A percentile compares a stretch with the other conserved stretches of the same genome.
phyloP scores from a whole-genome alignment of 345 rosid species.

The Mallotus nudiflorus region DNA sequence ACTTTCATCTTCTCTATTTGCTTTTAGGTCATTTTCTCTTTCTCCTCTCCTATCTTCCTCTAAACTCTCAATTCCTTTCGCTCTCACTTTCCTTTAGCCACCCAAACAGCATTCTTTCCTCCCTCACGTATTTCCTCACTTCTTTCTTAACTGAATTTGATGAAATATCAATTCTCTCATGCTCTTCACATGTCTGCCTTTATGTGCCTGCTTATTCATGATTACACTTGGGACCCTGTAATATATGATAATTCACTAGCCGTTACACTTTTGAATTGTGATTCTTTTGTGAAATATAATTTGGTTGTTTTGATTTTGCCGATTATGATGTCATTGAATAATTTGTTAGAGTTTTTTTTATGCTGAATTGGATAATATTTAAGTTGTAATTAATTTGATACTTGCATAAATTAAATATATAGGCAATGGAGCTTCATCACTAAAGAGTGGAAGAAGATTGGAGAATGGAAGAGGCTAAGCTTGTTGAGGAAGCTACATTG shows the following conservation, averaged over 20 bases:
- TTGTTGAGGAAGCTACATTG: conserved; percentile 64
- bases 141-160: background rate
- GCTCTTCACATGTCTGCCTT: conserved; percentile 55
- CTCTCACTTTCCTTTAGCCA: conserved; percentile 66
- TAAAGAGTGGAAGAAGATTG: conserved; percentile 63
- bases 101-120: conserved; percentile 46
- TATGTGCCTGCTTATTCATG: conserved; percentile 72
- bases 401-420: no score
- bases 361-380: conserved; percentile 37
- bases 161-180: conserved; percentile 7
- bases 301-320: conserved; percentile 80
- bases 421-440: conserved; percentile 78
- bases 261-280: conserved; percentile 36
- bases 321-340: conserved; percentile 32
- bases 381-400: background rate
- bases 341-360: conserved; percentile 51
- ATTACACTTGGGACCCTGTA: conserved; percentile 75
- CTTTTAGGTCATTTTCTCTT: conserved; percentile 79
- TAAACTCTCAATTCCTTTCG: conserved; percentile 57
- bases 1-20: conserved; percentile 61
- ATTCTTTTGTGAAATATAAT: conserved; percentile 66
- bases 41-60: conserved; percentile 91
- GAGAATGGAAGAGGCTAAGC: conserved; percentile 52
- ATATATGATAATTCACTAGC: conserved; percentile 40
- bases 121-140: conserved; percentile 44